Base-by-base conservation (phyloP, 2,329 filamentous ascomycete genomes). In the Rutstroemia sp. region DNA sequence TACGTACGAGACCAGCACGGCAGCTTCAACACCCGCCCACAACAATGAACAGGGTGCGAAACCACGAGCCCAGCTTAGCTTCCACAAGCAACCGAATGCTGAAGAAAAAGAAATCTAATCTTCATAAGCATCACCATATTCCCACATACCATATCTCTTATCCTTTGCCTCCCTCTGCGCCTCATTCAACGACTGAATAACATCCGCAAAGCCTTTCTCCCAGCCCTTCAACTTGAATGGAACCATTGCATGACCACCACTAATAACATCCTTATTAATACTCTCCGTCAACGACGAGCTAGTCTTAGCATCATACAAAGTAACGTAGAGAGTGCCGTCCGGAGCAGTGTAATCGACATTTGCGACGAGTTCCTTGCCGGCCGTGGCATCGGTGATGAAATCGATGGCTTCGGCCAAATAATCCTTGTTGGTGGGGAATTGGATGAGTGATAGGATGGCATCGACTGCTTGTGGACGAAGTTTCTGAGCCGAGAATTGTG, bases 51-150 rank as follows among this genome's bases (percentile, higher is more conserved):
- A 27, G 25, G 25, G 6, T 6, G 25, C 5, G 4, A 27, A 27
- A 27, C 30, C 30, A 12, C 30, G 12, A 34, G 30, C 30, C 10
- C 10, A 34, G 30, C 30, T 12, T 34, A 34, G 30, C 30, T 34
- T 34, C 30, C 39, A 8, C 39, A n/a, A 7, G n/a, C 6, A 42
- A 19, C n/a, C 39, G 7, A 10, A 42, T 19, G 16, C 39, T 19
- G 18, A 42, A 19, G 0, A n/a, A 42, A 9, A 19, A 42, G 18
- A 10, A 19, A 14, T 41, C 44, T 83, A 91, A 69, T 95, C 90
- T 76, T 96, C 92, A 14, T 90, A 95, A 69, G 96, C 79, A 71
- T 97, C 94, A 65, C 94, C 94, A 73, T 97, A 99, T 80, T 99
- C 94, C 92, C 92, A 99, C 81, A 96, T 94, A 45, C 94, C 94